These are phyloP conservation scores for Typha latifolia DNA, from an alignment of 176 grass and related monocot genomes.

Conservation along the genomic window DNA sequence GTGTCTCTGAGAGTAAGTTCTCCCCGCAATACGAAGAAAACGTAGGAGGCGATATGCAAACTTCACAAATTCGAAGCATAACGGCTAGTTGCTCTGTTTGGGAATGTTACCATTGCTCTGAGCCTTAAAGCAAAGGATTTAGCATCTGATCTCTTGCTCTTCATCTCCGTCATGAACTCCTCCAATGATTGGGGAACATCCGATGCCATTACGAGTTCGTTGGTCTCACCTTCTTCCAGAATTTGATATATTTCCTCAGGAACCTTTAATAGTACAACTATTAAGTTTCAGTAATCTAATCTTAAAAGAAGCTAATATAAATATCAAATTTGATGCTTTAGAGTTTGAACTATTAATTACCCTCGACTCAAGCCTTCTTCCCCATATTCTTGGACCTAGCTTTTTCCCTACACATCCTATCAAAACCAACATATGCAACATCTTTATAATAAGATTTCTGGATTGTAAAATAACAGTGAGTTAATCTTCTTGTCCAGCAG, in stretches of 20 bases:
- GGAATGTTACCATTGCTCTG: constrained; percentile 9
- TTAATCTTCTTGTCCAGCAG: too few relatives aligned
- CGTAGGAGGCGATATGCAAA: neutral
- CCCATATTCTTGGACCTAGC: constrained; percentile 20
- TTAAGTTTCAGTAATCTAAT: neutral
- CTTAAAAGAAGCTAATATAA: neutral
- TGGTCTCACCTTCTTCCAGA: constrained; percentile 1
- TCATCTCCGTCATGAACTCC: constrained; percentile 20
- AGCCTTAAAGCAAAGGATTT: constrained; percentile 21
- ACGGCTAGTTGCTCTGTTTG: neutral
- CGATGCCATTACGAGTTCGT: neutral
- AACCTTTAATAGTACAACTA: neutral
- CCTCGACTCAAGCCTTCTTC: constrained; percentile 4
- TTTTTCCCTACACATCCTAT: constrained; percentile 21
- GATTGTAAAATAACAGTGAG: too few relatives aligned
- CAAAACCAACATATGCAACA: neutral
- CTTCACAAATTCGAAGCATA: neutral
- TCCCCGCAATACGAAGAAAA: too few relatives aligned
- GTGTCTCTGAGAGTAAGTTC: too few relatives aligned
- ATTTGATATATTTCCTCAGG: constrained; percentile 20
- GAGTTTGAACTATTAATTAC: neutral
- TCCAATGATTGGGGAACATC: constrained; percentile 16
- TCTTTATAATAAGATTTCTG: neutral
- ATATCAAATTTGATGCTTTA: neutral
- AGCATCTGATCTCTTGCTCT: constrained; percentile 17